These are phyloP conservation scores for Sequoia sempervirens DNA, from an alignment of 75 land plant species.

Conservation along the genomic window DNA sequence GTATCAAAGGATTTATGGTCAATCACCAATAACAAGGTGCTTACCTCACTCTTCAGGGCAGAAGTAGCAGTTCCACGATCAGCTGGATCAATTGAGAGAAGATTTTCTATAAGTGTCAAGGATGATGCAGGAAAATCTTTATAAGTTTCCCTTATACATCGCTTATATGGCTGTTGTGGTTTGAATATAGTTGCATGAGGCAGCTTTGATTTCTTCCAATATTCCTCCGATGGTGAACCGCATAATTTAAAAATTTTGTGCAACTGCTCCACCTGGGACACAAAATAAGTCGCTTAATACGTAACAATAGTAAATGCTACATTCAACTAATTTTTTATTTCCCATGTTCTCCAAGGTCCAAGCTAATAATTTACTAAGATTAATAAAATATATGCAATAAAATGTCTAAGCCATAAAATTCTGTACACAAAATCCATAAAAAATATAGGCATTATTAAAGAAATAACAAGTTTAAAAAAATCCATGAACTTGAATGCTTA, in stretches of 20 bases:
- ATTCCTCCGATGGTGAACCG: constrained; percentile 80
- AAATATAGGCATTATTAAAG: neutral
- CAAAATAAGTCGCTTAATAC: neutral
- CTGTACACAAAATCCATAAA: neutral
- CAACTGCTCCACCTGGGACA: constrained; percentile 69
- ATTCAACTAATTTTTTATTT: neutral
- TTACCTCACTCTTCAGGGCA: neutral
- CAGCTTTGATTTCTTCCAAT: constrained; percentile 75
- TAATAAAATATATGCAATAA: neutral
- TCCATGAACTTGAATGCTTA: neutral
- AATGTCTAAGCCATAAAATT: neutral
- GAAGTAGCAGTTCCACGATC: neutral
- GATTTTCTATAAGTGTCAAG: neutral
- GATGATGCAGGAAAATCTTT: neutral
- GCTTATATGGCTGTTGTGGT: constrained; percentile 57
- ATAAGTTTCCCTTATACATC: neutral
- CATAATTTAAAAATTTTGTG: constrained; percentile 87
- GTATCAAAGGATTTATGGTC: neutral
- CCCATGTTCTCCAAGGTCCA: neutral
- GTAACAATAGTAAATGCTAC: neutral
- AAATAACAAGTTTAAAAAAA: neutral
- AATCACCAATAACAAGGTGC: neutral
- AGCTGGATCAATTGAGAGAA: neutral
- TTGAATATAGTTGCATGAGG: constrained; percentile 80
- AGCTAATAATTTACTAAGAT: neutral